Base-by-base conservation (phyloP, 176 grass and related monocot species). In the Aegilops sharonensis region DNA sequence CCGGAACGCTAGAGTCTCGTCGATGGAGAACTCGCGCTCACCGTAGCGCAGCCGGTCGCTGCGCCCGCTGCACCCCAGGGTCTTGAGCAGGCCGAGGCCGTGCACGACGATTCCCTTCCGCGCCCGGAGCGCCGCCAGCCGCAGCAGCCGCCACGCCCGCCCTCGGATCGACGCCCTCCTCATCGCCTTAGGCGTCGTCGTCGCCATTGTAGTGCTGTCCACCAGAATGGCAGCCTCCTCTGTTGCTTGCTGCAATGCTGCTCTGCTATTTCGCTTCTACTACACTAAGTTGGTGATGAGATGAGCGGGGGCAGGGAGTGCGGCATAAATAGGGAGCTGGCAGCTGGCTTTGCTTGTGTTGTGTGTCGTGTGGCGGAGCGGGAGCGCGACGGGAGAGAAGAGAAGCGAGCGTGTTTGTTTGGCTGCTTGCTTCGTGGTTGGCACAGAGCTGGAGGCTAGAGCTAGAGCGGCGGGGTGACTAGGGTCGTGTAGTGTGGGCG, bases 11-110 rank as follows among this genome's bases (percentile, higher is more conserved):
- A 93, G 96, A 6, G 93, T 98, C 63, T 98, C 96, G 11, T 98
- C 86, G 78, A 98, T 92, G 56, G 96, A 98, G 88, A 85, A 95
- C 87, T 98, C 88, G n/a, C 91, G 88, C 77, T 97, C 90, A 47
- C 91, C 96, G 74, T 45, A 32, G 15, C 39, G 82, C 72, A 94
- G 87, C 8, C 79, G 61, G 64, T 87, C 77, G 37, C 29, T 8
- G 57, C 83, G 72, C 0, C 59, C 34, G 74, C 71, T 23, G 83
- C 87, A 88, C 1, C 86, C 90, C 43, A 97, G 81, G 66, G 82
- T 84, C 18, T 71, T 86, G 61, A 95, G 86, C 37, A 95, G 31
- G 78, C 89, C 88, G 69, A 98, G 88, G 74, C 87, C 85, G 52
- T 88, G 90, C 83, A 81, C 88, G 11, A 77, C 82, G 56, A 90